Base-by-base conservation (phyloP, 2,329 filamentous ascomycete genomes). In the Penicillium capsulatum region DNA sequence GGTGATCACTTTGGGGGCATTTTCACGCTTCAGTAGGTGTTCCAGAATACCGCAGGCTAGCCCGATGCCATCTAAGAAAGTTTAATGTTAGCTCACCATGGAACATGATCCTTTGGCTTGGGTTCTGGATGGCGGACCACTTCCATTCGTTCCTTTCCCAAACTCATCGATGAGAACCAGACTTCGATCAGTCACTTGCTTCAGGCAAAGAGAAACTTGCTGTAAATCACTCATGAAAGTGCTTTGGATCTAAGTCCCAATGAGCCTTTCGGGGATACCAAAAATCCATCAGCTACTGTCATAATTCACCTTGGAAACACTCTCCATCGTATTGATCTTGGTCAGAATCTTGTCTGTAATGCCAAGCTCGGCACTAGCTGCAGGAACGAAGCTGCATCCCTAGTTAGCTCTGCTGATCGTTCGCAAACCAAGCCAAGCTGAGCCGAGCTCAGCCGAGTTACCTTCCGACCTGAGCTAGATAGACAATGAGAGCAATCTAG, bases 121-220 rank as follows among this genome's bases (percentile, higher is more conserved):
- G n/a, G 4, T 4, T 28, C 11, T 28, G 26, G 6, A 28, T 11
- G 26, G 11, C 26, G 26, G 31, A 72, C 72, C 72, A 42, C 71
- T 72, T 9, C 76, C 74, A 43, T 81, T 77, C 0, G 81, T 84
- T 2, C 81, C 81, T 60, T 84, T 84, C 1, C 81, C 81, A 54
- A 98, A 97, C 57, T 98, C 92, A 54, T 98, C 92, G 31, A 97
- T 80, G n/a, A 98, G 72, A 1, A 98, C 63, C 4, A 98, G 70
- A 56, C 86, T 96, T 33, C 80, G 77, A 9, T 76, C 71, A 0
- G 89, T 95, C 3, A 84, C 81, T 37, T 87, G 76, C 42, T 77
- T 84, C 34, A 92, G 72, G 0, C 86, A 81, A 40, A 92, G 77
- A 0, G 85, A 82, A 8, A 92, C 80, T 57, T 98, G 91, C 53